Conservation (phyloP, 78 protist species). For the Monosiga brevicollis region DNA sequence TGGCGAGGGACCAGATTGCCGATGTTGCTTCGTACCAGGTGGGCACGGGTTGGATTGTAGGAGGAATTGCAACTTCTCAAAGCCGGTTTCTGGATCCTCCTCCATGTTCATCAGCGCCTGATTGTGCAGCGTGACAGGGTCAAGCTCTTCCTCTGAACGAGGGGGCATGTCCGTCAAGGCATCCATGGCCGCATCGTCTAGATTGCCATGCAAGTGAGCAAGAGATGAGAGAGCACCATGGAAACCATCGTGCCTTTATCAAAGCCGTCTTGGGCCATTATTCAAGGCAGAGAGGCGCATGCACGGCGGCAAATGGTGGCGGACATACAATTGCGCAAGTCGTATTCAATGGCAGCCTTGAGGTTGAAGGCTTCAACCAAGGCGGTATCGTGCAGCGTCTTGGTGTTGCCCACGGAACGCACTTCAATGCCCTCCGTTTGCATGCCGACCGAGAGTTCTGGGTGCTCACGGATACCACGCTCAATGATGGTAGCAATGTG, state of each 20-base stretch:
- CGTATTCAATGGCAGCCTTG: slow-evolving; percentile 69
- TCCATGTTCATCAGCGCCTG: slow-evolving; percentile 67
- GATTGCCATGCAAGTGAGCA: not conserved
- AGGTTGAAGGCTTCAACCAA: slow-evolving; percentile 82
- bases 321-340: slow-evolving; percentile 22
- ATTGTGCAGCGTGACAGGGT: slow-evolving; percentile 79
- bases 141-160: slow-evolving; percentile 65
- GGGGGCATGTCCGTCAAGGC: slow-evolving; percentile 74
- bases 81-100: slow-evolving; percentile 44
- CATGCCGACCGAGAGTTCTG: slow-evolving; percentile 45
- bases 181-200: slow-evolving; percentile 45
- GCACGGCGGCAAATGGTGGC: not conserved
- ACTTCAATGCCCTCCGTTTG: slow-evolving; percentile 45
- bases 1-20: no score
- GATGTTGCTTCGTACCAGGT: slow-evolving; percentile 16
- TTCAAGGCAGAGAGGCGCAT: not conserved
- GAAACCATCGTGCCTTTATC: no score
- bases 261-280: no score
- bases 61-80: slow-evolving; percentile 57
- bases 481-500: slow-evolving; percentile 60
- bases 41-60: slow-evolving; percentile 64
- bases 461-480: slow-evolving; percentile 57
- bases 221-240: not conserved
- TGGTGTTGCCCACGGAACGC: slow-evolving; percentile 61
- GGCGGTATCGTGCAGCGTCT: slow-evolving; percentile 54